phyloP scores from a whole-genome alignment of 2,329 filamentous ascomycete species.

The Xylaria sp. region DNA sequence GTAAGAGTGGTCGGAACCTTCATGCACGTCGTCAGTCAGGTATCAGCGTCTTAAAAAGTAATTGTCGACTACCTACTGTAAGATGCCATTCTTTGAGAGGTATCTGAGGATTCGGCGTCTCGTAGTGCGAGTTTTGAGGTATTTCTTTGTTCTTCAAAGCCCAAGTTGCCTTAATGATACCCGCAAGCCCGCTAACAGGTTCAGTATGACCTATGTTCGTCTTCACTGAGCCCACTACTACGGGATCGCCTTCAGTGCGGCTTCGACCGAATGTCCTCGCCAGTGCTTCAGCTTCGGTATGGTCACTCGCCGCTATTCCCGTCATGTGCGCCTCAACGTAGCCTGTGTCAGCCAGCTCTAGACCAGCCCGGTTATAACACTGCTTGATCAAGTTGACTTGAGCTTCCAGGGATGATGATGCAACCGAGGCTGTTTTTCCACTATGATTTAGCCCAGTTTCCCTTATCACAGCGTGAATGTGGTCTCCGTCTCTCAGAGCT shows the following conservation, averaged over 20 bases:
- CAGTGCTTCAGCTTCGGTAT: slow-evolving; percentile 41
- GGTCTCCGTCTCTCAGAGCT: slow-evolving; percentile 44
- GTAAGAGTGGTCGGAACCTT: slow-evolving; percentile 17
- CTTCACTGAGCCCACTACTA: slow-evolving; percentile 45
- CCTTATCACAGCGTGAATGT: slow-evolving; percentile 54
- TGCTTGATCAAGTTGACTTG: slow-evolving; percentile 51
- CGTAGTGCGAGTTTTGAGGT: slow-evolving; percentile 41
- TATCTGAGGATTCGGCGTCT: slow-evolving; percentile 32
- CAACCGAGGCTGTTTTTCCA: slow-evolving; percentile 58
- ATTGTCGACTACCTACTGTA: slow-evolving; percentile 1
- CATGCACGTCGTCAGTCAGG: background rate
- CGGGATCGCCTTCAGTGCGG: background rate
- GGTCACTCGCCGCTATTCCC: slow-evolving; percentile 44
- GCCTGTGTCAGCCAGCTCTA: slow-evolving; percentile 36
- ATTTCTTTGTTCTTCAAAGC: slow-evolving; percentile 44
- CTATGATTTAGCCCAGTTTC: slow-evolving; percentile 55
- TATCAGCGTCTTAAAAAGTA: background rate
- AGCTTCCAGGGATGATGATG: slow-evolving; percentile 54
- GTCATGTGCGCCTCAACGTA: slow-evolving; percentile 48
- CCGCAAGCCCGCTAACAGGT: slow-evolving; percentile 43
- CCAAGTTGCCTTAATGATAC: slow-evolving; percentile 46
- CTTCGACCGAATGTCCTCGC: slow-evolving; percentile 19
- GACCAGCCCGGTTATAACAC: slow-evolving; percentile 50
- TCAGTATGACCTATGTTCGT: slow-evolving; percentile 50
- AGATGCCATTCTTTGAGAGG: slow-evolving; percentile 14